Percentiles rank a stretch among this genome's conserved stretches.
phyloP scores from a whole-genome alignment of 441 rosid species.

The Geranium incanum region DNA sequence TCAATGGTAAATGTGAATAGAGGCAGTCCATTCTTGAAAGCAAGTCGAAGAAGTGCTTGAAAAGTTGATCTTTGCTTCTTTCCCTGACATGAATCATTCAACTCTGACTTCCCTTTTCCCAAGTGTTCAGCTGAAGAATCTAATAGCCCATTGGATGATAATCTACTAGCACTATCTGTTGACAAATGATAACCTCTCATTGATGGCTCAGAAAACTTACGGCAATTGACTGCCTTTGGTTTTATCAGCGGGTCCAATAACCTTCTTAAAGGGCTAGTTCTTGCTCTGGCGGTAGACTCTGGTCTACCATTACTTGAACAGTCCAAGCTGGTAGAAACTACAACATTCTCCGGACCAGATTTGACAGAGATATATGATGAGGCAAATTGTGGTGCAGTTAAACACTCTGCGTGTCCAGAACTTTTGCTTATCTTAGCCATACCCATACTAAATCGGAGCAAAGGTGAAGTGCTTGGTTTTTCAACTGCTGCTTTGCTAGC shows the following conservation, averaged over 20 bases:
- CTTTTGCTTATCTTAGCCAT: slow-evolving; percentile 52
- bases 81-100: slow-evolving; percentile 32
- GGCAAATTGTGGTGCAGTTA: slow-evolving; percentile 27
- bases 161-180: slow-evolving; percentile 23
- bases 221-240: slow-evolving; percentile 42
- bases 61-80: slow-evolving; percentile 37
- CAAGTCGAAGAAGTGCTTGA: slow-evolving; percentile 79
- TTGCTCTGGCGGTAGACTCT: slow-evolving; percentile 45
- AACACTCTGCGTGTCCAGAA: slow-evolving; percentile 39
- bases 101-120: slow-evolving; percentile 36
- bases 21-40: slow-evolving; percentile 81
- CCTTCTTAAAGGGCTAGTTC: slow-evolving; percentile 89
- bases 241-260: slow-evolving; percentile 64
- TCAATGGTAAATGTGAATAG: slow-evolving; percentile 80
- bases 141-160: slow-evolving; percentile 21
- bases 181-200: slow-evolving; percentile 29
- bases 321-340: slow-evolving; percentile 35
- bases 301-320: slow-evolving; percentile 30
- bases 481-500: slow-evolving; percentile 36
- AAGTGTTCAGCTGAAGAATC: slow-evolving; percentile 33
- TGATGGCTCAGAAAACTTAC: slow-evolving; percentile 35
- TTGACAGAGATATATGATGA: slow-evolving; percentile 31
- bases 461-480: slow-evolving; percentile 74
- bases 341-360: slow-evolving; percentile 32
- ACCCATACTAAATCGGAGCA: slow-evolving; percentile 62